Conservation (phyloP, 2,329 filamentous ascomycete genomes). For the Lecanosticta acicola region DNA sequence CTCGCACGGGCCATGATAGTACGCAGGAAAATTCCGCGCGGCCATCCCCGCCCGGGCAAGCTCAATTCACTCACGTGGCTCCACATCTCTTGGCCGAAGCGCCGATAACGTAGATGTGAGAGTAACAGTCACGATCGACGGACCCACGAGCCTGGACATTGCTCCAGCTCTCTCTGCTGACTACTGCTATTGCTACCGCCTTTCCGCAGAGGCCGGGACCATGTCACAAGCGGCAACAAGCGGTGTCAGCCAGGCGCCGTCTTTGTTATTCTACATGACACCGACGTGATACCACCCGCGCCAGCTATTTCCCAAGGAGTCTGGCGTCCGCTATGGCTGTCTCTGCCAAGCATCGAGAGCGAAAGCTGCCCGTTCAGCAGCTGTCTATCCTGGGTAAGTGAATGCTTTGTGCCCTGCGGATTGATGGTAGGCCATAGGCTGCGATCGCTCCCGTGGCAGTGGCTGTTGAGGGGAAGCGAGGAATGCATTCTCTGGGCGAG, state of each 20-base stretch:
- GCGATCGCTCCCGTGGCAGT: no score
- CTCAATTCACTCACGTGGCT: background rate
- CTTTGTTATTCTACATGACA: background rate
- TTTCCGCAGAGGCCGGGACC: background rate
- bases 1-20: background rate
- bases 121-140: background rate
- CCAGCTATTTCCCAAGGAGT: background rate
- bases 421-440: no score
- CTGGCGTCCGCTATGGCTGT: slow-evolving; percentile 8
- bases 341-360: slow-evolving; percentile 22
- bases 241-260: background rate
- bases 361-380: slow-evolving; percentile 69
- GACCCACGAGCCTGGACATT: background rate
- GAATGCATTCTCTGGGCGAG: no score
- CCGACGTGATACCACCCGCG: background rate
- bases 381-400: slow-evolving; percentile 65
- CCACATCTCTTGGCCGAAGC: background rate
- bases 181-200: no score
- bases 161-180: background rate
- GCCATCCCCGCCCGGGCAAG: background rate
- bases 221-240: background rate
- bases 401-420: no score
- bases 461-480: no score
- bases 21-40: background rate
- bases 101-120: slow-evolving; percentile 1